Evolutionary conservation across 2,329 filamentous ascomycete species (phyloP).

Genomic region (Raffaelea deltoideospora): DNA sequence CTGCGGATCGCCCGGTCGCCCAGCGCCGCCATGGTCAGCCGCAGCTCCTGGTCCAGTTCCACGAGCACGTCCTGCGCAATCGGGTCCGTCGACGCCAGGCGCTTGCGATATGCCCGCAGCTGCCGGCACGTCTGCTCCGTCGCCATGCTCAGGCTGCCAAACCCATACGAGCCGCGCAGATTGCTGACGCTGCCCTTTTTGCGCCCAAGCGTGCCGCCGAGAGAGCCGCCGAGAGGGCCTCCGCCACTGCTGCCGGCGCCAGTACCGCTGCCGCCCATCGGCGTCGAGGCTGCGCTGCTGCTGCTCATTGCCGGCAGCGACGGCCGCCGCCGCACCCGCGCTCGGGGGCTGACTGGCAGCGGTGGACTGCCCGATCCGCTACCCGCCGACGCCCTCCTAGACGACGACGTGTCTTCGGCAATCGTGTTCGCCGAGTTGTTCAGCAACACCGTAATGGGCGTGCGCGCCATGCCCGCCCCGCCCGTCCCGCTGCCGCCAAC

Average conservation of each 20-base stretch:
- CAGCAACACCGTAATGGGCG: conserved; percentile 23
- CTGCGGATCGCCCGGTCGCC: conserved; percentile 40
- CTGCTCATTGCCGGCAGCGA: conserved; percentile 37
- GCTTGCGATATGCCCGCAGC: conserved; percentile 47
- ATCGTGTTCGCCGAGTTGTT: conserved; percentile 25
- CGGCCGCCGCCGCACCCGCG: conserved; percentile 28
- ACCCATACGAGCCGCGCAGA: conserved; percentile 17
- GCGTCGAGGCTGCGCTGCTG: no score
- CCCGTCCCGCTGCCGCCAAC: conserved; percentile 4
- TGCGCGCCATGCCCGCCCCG: conserved; percentile 15
- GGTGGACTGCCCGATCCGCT: conserved; percentile 29
- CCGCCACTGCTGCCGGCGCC: background rate
- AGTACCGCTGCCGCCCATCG: conserved; percentile 12
- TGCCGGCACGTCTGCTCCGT: conserved; percentile 51
- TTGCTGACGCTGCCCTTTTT: conserved; percentile 23
- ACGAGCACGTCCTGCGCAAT: conserved; percentile 42
- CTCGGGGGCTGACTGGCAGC: conserved; percentile 31
- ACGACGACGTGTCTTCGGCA: conserved; percentile 29
- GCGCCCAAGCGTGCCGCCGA: conserved; percentile 16
- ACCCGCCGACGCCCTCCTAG: conserved; percentile 27
- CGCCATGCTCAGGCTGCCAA: conserved; percentile 43
- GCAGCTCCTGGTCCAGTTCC: conserved; percentile 49
- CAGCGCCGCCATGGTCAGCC: conserved; percentile 45
- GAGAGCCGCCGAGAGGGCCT: background rate
- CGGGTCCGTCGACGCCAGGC: conserved; percentile 37